phyloP scores from a whole-genome alignment of 805 yeast genomes.

The Myxozyma neglecta region DNA sequence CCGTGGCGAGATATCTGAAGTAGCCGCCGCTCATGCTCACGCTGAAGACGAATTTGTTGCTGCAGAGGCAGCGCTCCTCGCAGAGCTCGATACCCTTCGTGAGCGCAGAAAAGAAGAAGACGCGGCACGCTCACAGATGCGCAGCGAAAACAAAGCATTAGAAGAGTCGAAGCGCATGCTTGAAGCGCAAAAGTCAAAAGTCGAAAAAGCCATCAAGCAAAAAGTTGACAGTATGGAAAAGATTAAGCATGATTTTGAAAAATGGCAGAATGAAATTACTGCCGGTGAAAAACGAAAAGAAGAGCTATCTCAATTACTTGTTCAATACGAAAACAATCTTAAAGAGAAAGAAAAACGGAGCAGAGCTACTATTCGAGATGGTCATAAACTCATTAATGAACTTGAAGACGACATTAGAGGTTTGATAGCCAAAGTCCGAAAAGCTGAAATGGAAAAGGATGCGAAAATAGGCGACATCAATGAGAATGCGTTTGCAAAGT shows the following conservation, averaged over 20 bases:
- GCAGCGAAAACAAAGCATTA: conserved; percentile 41
- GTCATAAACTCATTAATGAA: conserved; percentile 21
- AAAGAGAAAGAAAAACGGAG: conserved; percentile 6
- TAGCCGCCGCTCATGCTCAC: conserved; percentile 33
- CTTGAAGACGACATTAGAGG: conserved; percentile 21
- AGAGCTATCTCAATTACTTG: conserved; percentile 1
- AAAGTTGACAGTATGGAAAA: conserved; percentile 30
- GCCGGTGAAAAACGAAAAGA: conserved; percentile 9
- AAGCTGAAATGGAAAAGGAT: conserved; percentile 24
- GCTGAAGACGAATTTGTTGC: conserved; percentile 37
- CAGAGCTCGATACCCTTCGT: conserved; percentile 37
- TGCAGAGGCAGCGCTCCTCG: conserved; percentile 34
- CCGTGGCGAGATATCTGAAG: conserved; percentile 39
- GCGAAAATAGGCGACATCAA: conserved; percentile 24
- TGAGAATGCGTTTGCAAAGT: conserved; percentile 32
- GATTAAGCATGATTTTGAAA: conserved; percentile 32
- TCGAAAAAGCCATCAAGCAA: conserved; percentile 31
- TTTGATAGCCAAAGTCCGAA: conserved; percentile 17
- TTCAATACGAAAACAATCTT: not conserved
- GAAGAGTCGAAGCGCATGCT: conserved; percentile 43
- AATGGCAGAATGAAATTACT: conserved; percentile 32
- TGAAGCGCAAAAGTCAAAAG: conserved; percentile 41
- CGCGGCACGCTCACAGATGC: conserved; percentile 38
- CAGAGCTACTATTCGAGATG: conserved; percentile 17
- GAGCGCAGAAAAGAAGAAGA: conserved; percentile 39